These are phyloP conservation scores for Heracleum sosnowskyi DNA, from an alignment of 129 eudicot species.

Conservation along the genomic window DNA sequence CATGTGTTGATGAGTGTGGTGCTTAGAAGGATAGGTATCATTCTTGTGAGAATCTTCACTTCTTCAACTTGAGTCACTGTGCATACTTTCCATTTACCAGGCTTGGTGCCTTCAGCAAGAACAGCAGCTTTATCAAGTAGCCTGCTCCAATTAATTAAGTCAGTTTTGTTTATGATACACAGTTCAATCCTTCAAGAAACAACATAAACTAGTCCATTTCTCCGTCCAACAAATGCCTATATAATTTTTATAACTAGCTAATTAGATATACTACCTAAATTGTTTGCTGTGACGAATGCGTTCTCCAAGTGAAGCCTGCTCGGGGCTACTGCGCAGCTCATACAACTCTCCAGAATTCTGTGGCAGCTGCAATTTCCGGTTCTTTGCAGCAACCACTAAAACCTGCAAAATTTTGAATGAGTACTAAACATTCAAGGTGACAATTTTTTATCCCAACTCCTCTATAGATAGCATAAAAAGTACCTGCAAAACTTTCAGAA, in stretches of 20 bases:
- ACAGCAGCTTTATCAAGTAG: constrained; percentile 21
- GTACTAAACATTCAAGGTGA: not conserved
- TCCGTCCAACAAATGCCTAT: not conserved
- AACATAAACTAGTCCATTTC: not conserved
- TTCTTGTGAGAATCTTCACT: constrained; percentile 11
- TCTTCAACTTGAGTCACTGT: constrained; percentile 26
- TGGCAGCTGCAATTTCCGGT: constrained; percentile 1
- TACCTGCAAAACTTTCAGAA: constrained; percentile 9
- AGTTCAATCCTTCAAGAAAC: not conserved
- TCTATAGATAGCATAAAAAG: not conserved
- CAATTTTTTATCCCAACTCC: not conserved
- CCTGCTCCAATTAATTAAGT: not conserved
- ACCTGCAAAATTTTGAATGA: not conserved
- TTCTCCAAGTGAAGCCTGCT: not conserved
- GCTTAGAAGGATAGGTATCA: constrained; percentile 19
- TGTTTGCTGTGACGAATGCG: constrained; percentile 10
- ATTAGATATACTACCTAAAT: not conserved
- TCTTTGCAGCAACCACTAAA: constrained; percentile 1
- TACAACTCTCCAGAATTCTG: constrained; percentile 4
- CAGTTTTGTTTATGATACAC: not conserved
- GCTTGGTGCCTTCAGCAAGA: not conserved
- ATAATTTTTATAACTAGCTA: not conserved
- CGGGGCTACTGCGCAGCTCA: not conserved
- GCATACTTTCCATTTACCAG: constrained; percentile 18
- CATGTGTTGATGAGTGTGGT: constrained; percentile 20